phyloP scores from a whole-genome alignment of 2,329 filamentous ascomycete species.

The Elsinoe ampelina region DNA sequence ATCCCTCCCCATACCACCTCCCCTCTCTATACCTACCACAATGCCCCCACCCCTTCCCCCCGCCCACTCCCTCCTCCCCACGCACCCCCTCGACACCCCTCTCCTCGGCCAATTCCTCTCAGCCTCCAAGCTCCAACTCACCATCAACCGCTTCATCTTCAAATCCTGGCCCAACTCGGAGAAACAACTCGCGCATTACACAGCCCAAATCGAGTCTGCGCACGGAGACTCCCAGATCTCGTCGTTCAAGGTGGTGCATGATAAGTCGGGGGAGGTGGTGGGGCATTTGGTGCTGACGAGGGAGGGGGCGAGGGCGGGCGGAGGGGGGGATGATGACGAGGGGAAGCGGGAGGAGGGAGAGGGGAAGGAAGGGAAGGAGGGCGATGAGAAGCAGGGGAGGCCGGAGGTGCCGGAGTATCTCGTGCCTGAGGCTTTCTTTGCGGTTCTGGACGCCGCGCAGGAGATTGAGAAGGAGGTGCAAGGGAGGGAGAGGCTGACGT shows the following conservation, averaged over 20 bases:
- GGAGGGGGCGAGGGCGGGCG: not conserved
- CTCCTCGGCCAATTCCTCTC: not conserved
- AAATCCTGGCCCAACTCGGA: not conserved
- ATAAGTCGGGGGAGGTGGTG: not conserved
- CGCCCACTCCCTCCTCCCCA: not conserved
- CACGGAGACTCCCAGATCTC: not conserved
- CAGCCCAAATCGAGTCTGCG: not conserved
- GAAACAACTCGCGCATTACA: not conserved
- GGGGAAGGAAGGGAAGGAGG: not conserved
- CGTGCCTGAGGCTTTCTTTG: not conserved
- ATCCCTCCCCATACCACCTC: too few relatives aligned
- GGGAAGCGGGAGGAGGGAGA: too few relatives aligned
- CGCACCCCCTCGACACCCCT: not conserved
- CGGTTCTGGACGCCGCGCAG: not conserved
- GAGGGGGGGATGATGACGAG: too few relatives aligned
- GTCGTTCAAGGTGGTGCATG: not conserved
- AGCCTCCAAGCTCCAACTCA: not conserved
- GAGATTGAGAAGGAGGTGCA: not conserved
- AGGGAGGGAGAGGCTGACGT: not conserved
- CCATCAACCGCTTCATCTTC: constrained; percentile 1
- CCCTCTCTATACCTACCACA: too few relatives aligned
- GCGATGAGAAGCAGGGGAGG: not conserved
- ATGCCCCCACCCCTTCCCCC: not conserved
- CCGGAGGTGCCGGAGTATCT: not conserved
- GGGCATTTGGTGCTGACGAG: not conserved